phyloP scores from a whole-genome alignment of 1,139 yeast species.

The Taiozyma sp. region DNA sequence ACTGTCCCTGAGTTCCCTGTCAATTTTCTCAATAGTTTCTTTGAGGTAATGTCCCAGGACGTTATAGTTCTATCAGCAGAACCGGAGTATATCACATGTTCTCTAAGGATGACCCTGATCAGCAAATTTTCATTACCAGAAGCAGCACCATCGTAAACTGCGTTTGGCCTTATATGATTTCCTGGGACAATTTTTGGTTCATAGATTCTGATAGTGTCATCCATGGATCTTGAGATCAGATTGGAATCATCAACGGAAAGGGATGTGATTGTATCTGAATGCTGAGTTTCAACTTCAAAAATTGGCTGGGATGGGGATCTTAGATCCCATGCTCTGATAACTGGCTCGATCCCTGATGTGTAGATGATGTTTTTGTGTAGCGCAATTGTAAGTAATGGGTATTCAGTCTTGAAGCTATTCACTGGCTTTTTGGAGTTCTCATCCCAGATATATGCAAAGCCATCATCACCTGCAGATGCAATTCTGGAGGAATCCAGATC shows the following conservation, averaged over 20 bases:
- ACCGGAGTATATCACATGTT: constrained; percentile 45
- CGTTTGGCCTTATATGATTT: constrained; percentile 23
- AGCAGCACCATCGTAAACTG: constrained; percentile 52
- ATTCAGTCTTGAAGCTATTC: constrained; percentile 36
- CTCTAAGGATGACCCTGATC: constrained; percentile 37
- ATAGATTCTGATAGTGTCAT: constrained; percentile 51
- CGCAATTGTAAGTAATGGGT: constrained; percentile 55
- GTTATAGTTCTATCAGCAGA: constrained; percentile 56
- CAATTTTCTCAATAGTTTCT: constrained; percentile 41
- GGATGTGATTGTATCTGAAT: constrained; percentile 45
- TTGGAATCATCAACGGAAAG: constrained; percentile 45
- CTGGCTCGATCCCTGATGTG: constrained; percentile 65
- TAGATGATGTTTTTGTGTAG: constrained; percentile 35
- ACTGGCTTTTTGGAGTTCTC: constrained; percentile 43
- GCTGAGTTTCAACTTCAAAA: constrained; percentile 44
- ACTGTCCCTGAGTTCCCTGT: constrained; percentile 61
- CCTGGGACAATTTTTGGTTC: constrained; percentile 30
- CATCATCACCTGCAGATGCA: constrained; percentile 64
- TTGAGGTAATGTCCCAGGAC: constrained; percentile 54
- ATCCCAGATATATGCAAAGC: constrained; percentile 59
- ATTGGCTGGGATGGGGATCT: constrained; percentile 34
- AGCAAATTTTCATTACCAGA: constrained; percentile 49
- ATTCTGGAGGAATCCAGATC: constrained; percentile 31
- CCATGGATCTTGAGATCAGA: constrained; percentile 50
- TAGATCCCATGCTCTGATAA: constrained; percentile 51